phyloP scores from a whole-genome alignment of 305 asterid genomes.

The Fraxinus xanthoxyloides region DNA sequence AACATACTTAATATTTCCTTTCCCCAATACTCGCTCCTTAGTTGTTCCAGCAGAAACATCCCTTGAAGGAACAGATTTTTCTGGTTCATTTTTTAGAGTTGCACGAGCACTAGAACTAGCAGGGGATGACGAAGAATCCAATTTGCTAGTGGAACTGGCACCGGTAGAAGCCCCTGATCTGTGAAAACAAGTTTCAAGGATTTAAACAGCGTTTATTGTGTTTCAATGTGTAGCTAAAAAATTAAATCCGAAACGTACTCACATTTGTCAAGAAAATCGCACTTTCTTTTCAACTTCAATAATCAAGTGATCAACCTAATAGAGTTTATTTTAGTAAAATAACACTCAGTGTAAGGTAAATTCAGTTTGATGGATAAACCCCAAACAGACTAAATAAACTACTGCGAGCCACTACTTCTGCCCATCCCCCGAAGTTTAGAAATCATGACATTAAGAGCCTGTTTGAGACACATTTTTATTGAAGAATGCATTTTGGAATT shows the following conservation, averaged over 20 bases:
- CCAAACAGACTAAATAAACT: neutral
- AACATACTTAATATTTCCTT: conserved; percentile 78
- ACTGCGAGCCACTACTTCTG: neutral
- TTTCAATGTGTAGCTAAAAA: neutral
- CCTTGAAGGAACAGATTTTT: conserved; percentile 56
- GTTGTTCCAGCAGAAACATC: conserved; percentile 61
- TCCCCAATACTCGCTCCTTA: conserved; percentile 69
- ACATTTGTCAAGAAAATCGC: neutral
- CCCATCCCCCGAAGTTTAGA: neutral
- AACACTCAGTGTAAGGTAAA: neutral
- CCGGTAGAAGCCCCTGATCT: conserved; percentile 58
- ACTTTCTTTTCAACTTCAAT: neutral
- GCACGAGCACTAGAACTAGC: conserved; percentile 54
- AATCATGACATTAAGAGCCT: neutral
- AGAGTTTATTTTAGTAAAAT: conserved; percentile 11
- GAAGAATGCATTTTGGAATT: neutral
- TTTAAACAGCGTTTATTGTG: neutral
- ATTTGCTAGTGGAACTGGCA: neutral
- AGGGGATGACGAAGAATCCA: conserved; percentile 57
- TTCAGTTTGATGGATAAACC: conserved; percentile 8
- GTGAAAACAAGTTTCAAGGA: conserved; percentile 30
- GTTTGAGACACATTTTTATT: neutral
- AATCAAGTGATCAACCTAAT: conserved; percentile 14
- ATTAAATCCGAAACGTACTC: neutral
- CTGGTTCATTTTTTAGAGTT: conserved; percentile 68